These are phyloP conservation scores for Rhododendron vialii DNA, from an alignment of 148 eudicot species.

Conservation along the genomic window DNA sequence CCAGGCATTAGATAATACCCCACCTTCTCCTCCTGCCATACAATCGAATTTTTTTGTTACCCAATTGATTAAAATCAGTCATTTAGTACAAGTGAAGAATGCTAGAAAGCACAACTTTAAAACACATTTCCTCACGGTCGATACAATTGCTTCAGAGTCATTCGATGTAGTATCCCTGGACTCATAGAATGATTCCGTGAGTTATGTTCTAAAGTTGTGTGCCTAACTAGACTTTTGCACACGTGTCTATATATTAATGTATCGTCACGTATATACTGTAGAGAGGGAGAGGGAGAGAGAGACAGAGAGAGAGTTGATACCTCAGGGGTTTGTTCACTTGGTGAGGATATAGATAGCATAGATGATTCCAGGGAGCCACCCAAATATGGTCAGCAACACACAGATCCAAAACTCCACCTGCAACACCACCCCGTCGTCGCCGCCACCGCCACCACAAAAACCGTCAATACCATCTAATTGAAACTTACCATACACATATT, in stretches of 20 bases:
- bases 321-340: conserved; percentile 18
- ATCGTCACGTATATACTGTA: too few relatives aligned
- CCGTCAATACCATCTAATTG: too few relatives aligned
- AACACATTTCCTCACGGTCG: too few relatives aligned
- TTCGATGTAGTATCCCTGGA: too few relatives aligned
- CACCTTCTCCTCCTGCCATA: background rate
- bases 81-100: too few relatives aligned
- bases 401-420: conserved; percentile 57
- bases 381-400: conserved; percentile 37
- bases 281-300: too few relatives aligned
- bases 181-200: too few relatives aligned
- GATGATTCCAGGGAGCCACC: conserved; percentile 45
- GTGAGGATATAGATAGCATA: conserved; percentile 43
- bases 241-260: too few relatives aligned
- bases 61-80: background rate
- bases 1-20: background rate
- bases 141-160: accelerated
- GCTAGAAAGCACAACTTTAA: background rate
- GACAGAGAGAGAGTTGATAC: background rate
- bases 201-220: background rate
- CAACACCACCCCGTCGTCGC: background rate
- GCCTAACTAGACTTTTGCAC: too few relatives aligned
- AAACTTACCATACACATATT: too few relatives aligned
- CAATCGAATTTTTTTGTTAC: background rate
- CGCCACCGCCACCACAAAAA: too few relatives aligned